Conservation (phyloP, 192 early-diverging fungal genomes). For the Phycomyces blakesleeanus region DNA sequence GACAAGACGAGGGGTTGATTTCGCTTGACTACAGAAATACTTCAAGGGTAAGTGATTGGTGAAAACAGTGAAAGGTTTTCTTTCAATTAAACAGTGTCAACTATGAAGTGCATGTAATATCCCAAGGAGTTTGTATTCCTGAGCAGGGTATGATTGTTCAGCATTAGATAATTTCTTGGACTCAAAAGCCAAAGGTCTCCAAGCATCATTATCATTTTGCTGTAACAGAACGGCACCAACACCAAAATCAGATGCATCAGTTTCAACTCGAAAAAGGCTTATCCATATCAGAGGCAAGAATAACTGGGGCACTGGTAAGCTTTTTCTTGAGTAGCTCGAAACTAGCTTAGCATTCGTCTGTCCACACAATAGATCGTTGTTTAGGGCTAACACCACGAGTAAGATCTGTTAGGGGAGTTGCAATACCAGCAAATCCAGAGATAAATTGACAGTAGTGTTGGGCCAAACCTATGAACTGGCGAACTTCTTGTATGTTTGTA, state of each 20-base stretch:
- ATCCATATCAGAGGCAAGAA: conserved; percentile 8
- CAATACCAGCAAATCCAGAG: conserved; percentile 14
- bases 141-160: conserved; percentile 25
- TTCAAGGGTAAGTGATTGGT: conserved; percentile 5
- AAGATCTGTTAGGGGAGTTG: conserved; percentile 9
- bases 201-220: neutral
- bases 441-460: conserved; percentile 31
- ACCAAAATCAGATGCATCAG: conserved; percentile 9
- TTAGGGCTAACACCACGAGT: conserved; percentile 1
- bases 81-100: conserved; percentile 9
- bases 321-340: conserved; percentile 1
- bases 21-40: neutral
- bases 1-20: neutral
- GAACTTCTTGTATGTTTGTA: conserved; percentile 13
- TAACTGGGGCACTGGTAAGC: neutral
- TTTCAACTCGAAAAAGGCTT: conserved; percentile 6
- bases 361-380: neutral
- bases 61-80: neutral
- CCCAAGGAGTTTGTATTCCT: conserved; percentile 2
- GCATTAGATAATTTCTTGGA: conserved; percentile 26
- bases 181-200: conserved; percentile 34
- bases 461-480: conserved; percentile 19
- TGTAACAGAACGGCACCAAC: neutral
- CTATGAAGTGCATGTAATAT: conserved; percentile 5
- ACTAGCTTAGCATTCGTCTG: neutral